A percentile compares a stretch with the other conserved stretches of the same genome.
These are phyloP conservation scores for Hypoxylon intermedium DNA, from an alignment of 495 filamentous ascomycete genomes.

Conservation along the genomic window DNA sequence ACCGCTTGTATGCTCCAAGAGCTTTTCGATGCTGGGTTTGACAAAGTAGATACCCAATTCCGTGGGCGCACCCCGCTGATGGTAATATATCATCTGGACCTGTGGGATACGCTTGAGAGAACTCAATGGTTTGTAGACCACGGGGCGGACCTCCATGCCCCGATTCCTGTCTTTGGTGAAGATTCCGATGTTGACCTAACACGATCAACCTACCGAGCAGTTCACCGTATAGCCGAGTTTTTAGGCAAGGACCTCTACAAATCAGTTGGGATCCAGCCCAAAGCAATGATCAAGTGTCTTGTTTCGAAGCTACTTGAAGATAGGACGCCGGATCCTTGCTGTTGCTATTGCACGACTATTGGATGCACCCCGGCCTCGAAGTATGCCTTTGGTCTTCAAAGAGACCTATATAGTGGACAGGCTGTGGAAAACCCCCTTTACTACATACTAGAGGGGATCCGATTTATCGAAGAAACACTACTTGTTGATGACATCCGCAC, in stretches of 20 bases:
- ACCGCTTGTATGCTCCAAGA: background rate
- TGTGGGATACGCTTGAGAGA: background rate
- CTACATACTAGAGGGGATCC: too few relatives aligned
- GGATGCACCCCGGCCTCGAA: constrained; percentile 12
- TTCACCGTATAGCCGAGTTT: background rate
- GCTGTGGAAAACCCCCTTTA: background rate
- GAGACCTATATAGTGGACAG: background rate
- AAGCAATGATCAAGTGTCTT: background rate
- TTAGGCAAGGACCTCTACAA: too few relatives aligned
- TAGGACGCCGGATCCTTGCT: background rate
- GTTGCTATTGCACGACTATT: constrained; percentile 7
- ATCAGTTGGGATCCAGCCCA: too few relatives aligned
- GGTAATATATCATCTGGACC: background rate
- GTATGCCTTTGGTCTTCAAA: background rate
- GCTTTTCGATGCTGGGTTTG: background rate
- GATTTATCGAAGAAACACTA: too few relatives aligned
- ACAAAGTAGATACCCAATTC: background rate
- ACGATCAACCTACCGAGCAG: background rate
- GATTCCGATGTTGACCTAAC: too few relatives aligned
- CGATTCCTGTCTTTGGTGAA: too few relatives aligned
- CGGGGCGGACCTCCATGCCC: constrained; percentile 5
- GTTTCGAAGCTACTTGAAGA: constrained; percentile 1
- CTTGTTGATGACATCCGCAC: background rate
- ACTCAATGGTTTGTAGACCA: constrained; percentile 13
- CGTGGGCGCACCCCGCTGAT: background rate